Base-by-base conservation (phyloP, 306 rosid genomes). In the Potentilla sterilis region DNA sequence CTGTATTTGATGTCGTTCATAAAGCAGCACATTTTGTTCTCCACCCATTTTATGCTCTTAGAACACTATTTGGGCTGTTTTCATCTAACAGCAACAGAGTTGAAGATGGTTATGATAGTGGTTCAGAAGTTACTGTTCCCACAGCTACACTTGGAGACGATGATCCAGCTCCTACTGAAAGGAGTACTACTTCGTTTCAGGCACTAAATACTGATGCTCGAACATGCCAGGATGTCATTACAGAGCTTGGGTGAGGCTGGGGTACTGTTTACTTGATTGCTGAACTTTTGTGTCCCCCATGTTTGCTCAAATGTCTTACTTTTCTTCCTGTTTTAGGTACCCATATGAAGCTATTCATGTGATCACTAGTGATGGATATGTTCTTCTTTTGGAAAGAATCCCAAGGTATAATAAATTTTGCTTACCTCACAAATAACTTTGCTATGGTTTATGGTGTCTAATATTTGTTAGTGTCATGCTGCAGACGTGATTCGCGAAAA, bases 201-300 rank as follows among this genome's bases (percentile, higher is more conserved):
- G 79, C 98, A 38, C 78, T 94, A 43, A 94, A 94, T 80, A 94
- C 98, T 4, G 98, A 94, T 81, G 89, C 97, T 16, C 85, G 98
- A 66, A 94, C 98, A 37, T 94, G 98, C 78, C 93, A 90, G 81
- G 98, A 94, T 88, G 98, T 94, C 68, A 94, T 94, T 83, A 89
- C 94, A 2, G 98, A 91, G 78, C 91, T 89, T 72, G 98, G 98
- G 98, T 94, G 87, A 83, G 78, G 47, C 66, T 71, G 16, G 49
- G 21, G 46, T 52, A 13, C 69, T 40, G 47, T 67, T 41, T 22
- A 80, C 55, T 85, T 77, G 37, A 41, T 73, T 22, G 7, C 15
- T 18, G 59, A 42, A 34, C 67, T 72, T 77, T 73, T 37, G 6
- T 61, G 21, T 46, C 38, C 48, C 73, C 44, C 57, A 19, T 54